Evolutionary conservation across 768 basidiomycete genomes (phyloP), one percentile per base, ranked within the genome.

Genomic region (Calocera cornea): DNA sequence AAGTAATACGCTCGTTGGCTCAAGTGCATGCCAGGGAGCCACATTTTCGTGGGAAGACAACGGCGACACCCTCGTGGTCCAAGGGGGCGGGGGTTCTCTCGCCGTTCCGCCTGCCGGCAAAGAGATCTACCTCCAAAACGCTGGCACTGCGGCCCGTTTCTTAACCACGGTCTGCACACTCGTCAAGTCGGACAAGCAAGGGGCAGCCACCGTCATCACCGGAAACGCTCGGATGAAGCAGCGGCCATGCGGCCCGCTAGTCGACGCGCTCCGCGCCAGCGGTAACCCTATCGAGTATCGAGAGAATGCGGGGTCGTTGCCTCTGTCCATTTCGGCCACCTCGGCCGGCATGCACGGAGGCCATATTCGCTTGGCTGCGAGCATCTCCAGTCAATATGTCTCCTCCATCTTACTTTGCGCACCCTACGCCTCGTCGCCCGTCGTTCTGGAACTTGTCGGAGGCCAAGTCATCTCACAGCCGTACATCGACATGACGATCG

Each of bases 211-310:
- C 19, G 77, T 90, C 76, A 89, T 98, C 76, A 98, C 97, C 11
- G 97, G 97, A 60, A 99, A 99, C 71, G 92, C 95, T 0, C 86
- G 95, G 68, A 99, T 98, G 97, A 98, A 97, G 78, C 93, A 98
- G 76, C 88, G 95, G 33, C 97, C 97, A 16, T 94, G 95, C 71
- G 97, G 93, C 0, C 92, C 97, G 5, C 83, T 99, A 24, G 95
- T 98, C 65, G 87, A 91, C 65, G 93, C 97, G 1, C 86, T 99
- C 16, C 79, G 82, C 60, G 81, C 84, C 5, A 97, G 97, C 73
- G 89, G 92, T 12, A 87, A 86, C 70, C 75, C 81, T 33, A 87
- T 99, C 75, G 78, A 83, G 34, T 99, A 88, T 74, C 78, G 88
- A 69, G 94, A 93, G 75, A 81, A 83, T 1, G 76, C 84, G 40